These are phyloP conservation scores for Lentinula lateritia DNA, from an alignment of 768 basidiomycete species.

Conservation along the genomic window DNA sequence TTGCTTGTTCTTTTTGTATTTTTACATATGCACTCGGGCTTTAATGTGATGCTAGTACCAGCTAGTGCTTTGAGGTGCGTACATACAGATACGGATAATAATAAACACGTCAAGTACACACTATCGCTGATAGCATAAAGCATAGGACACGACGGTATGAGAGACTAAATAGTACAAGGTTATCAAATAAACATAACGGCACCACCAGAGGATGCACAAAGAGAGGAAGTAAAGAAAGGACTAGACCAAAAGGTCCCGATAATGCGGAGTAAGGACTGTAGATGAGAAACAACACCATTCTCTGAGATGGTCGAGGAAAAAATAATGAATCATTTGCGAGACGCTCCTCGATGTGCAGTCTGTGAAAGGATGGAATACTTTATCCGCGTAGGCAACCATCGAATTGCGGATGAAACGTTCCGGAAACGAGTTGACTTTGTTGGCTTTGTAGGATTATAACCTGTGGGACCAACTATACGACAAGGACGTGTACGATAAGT, in stretches of 20 bases:
- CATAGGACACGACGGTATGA: no score
- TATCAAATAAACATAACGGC: background rate
- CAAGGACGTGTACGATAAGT: background rate
- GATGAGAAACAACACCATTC: no score
- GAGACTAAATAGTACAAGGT: background rate
- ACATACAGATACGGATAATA: no score
- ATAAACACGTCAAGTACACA: no score
- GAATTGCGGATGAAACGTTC: background rate
- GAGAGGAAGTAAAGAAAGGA: background rate
- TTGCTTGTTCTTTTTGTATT: background rate
- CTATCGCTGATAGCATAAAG: no score
- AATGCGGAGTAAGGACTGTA: no score
- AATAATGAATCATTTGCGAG: background rate
- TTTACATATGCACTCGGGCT: no score
- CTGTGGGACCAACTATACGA: background rate
- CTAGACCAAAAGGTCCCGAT: no score
- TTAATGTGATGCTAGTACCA: background rate
- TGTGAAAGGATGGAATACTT: background rate
- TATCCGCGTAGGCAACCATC: background rate
- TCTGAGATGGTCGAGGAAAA: background rate
- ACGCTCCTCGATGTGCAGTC: background rate
- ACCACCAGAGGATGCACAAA: background rate
- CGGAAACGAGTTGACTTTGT: background rate
- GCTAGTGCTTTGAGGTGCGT: background rate
- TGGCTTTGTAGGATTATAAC: no score